phyloP scores from a whole-genome alignment of 23 red algal species.

The Chondrus crispus region DNA sequence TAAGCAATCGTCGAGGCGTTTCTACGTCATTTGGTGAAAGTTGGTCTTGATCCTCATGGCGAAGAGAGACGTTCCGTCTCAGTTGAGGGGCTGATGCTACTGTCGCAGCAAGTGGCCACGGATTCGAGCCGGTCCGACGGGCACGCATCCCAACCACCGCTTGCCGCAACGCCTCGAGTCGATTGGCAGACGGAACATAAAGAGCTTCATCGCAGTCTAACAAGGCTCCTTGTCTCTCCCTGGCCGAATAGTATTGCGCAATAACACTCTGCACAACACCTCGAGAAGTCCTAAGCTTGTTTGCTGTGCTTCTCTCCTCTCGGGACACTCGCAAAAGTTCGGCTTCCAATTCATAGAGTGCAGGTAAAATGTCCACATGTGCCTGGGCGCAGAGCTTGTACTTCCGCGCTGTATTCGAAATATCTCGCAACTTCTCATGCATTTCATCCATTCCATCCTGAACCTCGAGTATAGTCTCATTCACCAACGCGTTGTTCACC shows the following conservation, averaged over 20 bases:
- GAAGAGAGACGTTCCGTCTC: too few relatives aligned
- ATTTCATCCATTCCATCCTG: slow-evolving; percentile 39
- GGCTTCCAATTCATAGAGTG: slow-evolving; percentile 44
- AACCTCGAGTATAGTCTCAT: slow-evolving; percentile 13
- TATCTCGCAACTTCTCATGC: slow-evolving; percentile 41
- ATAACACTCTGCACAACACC: slow-evolving; percentile 59
- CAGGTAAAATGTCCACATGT: slow-evolving; percentile 38
- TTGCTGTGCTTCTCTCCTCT: not conserved
- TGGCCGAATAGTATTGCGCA: slow-evolving; percentile 45
- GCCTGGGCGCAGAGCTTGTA: slow-evolving; percentile 33
- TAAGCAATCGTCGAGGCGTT: too few relatives aligned
- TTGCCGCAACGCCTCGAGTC: slow-evolving; percentile 26
- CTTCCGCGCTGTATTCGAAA: slow-evolving; percentile 41
- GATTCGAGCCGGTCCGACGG: slow-evolving; percentile 4
- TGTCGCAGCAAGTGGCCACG: too few relatives aligned
- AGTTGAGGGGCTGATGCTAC: too few relatives aligned
- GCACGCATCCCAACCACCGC: slow-evolving; percentile 9
- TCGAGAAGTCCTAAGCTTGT: not conserved
- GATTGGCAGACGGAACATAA: slow-evolving; percentile 26
- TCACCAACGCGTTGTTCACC: slow-evolving; percentile 17
- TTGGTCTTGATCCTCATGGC: too few relatives aligned
- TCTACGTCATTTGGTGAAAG: too few relatives aligned
- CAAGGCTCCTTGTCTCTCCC: slow-evolving; percentile 9
- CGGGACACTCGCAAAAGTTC: slow-evolving; percentile 43
- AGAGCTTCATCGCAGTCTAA: slow-evolving; percentile 31